phyloP scores from a whole-genome alignment of 176 grass and related monocot species.

The sorghum (Sorghum bicolor) region Sorghum_bicolor_NCBIv3 NC_012879.2:54805501-54806000 shows the following conservation, averaged over 20 bases:
- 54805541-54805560: too few species aligned
- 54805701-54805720: neutral
- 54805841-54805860: conserved; percentile 9
- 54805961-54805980: conserved; percentile 13
- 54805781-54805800: neutral
- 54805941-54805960: neutral
- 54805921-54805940: neutral
- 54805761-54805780: neutral
- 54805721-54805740: neutral
- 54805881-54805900: neutral
- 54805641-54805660: too few species aligned
- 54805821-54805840: neutral
- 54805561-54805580: too few species aligned
- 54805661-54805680: neutral
- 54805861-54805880: neutral
- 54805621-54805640: too few species aligned
- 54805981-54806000: conserved; percentile 37
- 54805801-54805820: neutral
- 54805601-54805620: too few species aligned
- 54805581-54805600: too few species aligned
- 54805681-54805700: neutral
- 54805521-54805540: too few species aligned
- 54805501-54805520: too few species aligned
- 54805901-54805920: neutral
- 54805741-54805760: neutral